These are phyloP conservation scores for Allomyces macrogynus DNA, from an alignment of 192 early-diverging fungal species.

Conservation along the genomic window DNA sequence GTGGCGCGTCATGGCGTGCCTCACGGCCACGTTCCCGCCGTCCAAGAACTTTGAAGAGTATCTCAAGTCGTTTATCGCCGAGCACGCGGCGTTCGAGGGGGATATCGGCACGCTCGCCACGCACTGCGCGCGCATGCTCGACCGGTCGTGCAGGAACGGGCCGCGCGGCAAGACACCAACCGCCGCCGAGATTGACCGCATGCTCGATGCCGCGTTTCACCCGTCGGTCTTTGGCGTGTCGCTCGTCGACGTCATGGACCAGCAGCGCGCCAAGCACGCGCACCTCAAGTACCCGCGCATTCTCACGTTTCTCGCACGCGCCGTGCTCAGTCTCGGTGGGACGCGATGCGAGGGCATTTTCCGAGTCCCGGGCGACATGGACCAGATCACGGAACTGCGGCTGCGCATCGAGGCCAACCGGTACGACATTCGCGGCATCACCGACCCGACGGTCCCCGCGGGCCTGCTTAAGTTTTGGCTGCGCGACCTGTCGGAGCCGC, in stretches of 20 bases:
- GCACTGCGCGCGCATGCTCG: constrained; percentile 29
- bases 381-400: constrained; percentile 59
- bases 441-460: constrained; percentile 77
- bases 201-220: constrained; percentile 56
- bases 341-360: constrained; percentile 79
- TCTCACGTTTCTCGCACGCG: constrained; percentile 54
- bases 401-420: constrained; percentile 65
- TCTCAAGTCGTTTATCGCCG: constrained; percentile 37
- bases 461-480: constrained; percentile 86
- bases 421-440: constrained; percentile 46
- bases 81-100: constrained; percentile 4
- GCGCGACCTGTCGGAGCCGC: constrained; percentile 74
- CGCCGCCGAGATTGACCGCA: constrained; percentile 46
- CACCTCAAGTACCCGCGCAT: constrained; percentile 53
- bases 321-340: constrained; percentile 57
- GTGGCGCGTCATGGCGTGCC: constrained; percentile 65
- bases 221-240: constrained; percentile 78
- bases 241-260: constrained; percentile 64
- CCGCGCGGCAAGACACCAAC: constrained; percentile 56
- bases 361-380: constrained; percentile 81
- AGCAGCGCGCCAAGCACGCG: constrained; percentile 19
- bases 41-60: constrained; percentile 75
- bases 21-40: constrained; percentile 73
- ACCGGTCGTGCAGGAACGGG: constrained; percentile 51
- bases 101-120: constrained; percentile 11